Percentiles rank a stretch among this genome's conserved stretches.
Evolutionary conservation across 345 rosid genomes (phyloP).

Genomic region (Psidium guajava): DNA sequence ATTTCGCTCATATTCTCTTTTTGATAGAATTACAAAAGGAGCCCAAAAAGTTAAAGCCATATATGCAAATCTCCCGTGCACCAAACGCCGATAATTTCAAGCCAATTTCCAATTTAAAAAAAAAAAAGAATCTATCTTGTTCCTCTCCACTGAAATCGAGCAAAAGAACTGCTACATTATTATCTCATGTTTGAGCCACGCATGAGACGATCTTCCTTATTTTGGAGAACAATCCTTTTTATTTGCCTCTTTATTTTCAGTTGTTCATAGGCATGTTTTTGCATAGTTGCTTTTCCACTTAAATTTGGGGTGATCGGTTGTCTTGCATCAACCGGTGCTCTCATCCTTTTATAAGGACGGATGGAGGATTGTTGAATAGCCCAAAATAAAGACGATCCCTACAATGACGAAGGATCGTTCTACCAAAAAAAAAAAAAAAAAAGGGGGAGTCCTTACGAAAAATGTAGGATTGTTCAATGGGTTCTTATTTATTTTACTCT

Average conservation of each 20-base stretch:
- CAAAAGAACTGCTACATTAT: background rate
- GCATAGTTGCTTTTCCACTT: background rate
- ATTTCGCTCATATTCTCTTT: background rate
- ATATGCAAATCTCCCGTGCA: background rate
- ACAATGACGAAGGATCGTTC: background rate
- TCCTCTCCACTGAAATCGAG: background rate
- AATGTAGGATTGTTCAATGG: background rate
- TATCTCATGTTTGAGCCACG: rapidly evolving
- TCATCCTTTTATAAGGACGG: background rate
- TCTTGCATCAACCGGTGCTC: background rate
- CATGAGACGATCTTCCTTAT: background rate
- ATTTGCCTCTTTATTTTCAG: too few relatives aligned
- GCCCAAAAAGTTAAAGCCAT: background rate
- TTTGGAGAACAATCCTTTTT: background rate
- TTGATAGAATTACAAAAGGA: background rate
- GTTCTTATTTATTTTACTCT: background rate
- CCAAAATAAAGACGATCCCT: background rate
- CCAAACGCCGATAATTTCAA: background rate
- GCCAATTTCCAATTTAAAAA: background rate
- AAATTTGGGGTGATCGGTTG: background rate
- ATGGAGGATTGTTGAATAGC: background rate
- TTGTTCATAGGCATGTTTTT: background rate
- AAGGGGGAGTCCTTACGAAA: background rate
- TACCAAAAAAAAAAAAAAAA: too few relatives aligned
- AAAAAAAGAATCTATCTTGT: background rate